Evolutionary conservation across 116 monocot species (phyloP).

Genomic region (Iris pallida): DNA sequence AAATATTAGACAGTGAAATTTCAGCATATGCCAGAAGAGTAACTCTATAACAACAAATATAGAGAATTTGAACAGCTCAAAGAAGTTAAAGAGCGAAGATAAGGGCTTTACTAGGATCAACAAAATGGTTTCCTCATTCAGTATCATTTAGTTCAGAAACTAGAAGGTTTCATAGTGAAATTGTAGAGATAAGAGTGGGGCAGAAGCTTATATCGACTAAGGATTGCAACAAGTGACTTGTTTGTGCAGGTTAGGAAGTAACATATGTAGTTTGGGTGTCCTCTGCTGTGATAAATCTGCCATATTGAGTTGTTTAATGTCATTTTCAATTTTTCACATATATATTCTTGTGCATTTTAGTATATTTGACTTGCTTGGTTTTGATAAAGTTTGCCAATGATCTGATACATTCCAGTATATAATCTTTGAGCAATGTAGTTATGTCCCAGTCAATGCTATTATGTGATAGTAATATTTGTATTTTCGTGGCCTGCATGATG

Average conservation of each 20-base stretch:
- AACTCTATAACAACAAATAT: neutral
- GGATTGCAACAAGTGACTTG: too few relatives aligned
- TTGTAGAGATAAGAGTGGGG: neutral
- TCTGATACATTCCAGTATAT: too few relatives aligned
- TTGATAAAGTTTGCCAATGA: neutral
- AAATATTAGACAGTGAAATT: too few relatives aligned
- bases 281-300: neutral
- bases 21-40: slow-evolving; percentile 1
- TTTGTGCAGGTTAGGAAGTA: neutral
- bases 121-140: neutral
- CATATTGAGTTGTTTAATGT: neutral
- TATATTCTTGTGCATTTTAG: neutral
- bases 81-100: slow-evolving; percentile 1
- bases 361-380: neutral
- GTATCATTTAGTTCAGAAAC: slow-evolving; percentile 2
- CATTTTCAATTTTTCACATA: neutral
- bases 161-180: neutral
- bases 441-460: too few relatives aligned
- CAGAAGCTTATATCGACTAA: neutral
- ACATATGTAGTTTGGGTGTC: neutral
- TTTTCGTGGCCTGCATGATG: too few relatives aligned
- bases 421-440: too few relatives aligned
- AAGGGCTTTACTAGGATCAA: neutral
- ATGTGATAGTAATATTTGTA: too few relatives aligned
- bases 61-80: neutral